A percentile compares a stretch with the other conserved stretches of the same genome.
Evolutionary conservation across 495 filamentous ascomycete species (phyloP).

Genomic region (Paragyromitra xinjiangensis): DNA sequence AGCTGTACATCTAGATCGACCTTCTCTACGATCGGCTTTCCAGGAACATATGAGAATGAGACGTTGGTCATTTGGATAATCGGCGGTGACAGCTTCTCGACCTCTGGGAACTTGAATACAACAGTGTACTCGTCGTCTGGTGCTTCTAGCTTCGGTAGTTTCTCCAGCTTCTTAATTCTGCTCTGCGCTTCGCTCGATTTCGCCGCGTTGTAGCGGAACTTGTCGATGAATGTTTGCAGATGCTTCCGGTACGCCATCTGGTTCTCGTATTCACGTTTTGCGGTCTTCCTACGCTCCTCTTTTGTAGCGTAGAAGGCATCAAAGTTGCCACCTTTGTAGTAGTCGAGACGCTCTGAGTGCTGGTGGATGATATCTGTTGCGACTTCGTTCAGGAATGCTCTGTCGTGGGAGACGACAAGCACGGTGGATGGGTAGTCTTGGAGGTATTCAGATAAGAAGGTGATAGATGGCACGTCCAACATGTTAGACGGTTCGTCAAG

Average conservation of each 20-base stretch:
- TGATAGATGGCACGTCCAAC: constrained; percentile 99
- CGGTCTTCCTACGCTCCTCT: constrained; percentile 95
- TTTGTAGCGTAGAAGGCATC: constrained; percentile 98
- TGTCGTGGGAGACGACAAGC: constrained; percentile 97
- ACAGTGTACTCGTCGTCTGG: constrained; percentile 96
- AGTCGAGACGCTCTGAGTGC: constrained; percentile 94
- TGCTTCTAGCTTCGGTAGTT: constrained; percentile 88
- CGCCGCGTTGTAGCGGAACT: constrained; percentile 99
- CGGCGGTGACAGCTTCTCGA: constrained; percentile 95
- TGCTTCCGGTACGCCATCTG: constrained; percentile 94
- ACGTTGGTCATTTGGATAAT: constrained; percentile 98
- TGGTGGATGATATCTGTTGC: constrained; percentile 99
- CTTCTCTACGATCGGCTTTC: constrained; percentile 80
- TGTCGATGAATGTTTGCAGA: constrained; percentile 95
- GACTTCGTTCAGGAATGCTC: constrained; percentile 98
- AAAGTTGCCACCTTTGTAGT: constrained; percentile 98
- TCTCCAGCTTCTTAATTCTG: constrained; percentile 97
- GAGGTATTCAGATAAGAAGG: constrained; percentile 96
- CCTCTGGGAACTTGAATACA: constrained; percentile 96
- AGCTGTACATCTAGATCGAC: constrained; percentile 97
- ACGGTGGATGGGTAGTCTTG: constrained; percentile 93
- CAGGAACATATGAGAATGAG: constrained; percentile 84
- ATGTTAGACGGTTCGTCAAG: constrained; percentile 99
- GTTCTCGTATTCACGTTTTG: constrained; percentile 97
- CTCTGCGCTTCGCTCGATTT: constrained; percentile 99